Evolutionary conservation across 192 early-diverging fungal species (phyloP).

Genomic region (Coemansia sp.): DNA sequence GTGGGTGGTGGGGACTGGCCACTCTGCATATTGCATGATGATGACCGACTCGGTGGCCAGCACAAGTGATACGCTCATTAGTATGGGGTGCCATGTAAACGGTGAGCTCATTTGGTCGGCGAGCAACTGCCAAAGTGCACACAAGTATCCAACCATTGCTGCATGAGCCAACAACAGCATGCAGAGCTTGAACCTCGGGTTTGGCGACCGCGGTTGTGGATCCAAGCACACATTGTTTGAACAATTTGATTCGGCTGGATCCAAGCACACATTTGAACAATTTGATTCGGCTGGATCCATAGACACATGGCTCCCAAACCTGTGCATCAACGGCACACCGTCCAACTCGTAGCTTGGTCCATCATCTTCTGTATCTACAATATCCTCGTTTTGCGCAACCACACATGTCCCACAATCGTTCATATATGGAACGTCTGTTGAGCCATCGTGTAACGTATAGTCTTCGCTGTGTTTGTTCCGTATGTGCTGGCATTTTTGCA

Average conservation of each 20-base stretch:
- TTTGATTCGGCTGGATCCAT: not conserved
- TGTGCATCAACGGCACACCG: not conserved
- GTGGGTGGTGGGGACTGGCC: slow-evolving; percentile 6
- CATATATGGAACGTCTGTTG: not conserved
- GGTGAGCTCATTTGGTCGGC: not conserved
- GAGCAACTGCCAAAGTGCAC: not conserved
- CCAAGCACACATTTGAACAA: not conserved
- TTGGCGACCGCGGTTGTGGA: not conserved
- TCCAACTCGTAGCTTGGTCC: not conserved
- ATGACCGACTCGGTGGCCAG: slow-evolving; percentile 17
- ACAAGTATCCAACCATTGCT: slow-evolving; percentile 8
- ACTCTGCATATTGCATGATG: slow-evolving; percentile 17
- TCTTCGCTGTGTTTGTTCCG: not conserved
- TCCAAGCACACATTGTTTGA: not conserved
- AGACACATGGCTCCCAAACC: not conserved
- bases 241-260: not conserved
- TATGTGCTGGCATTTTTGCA: not conserved
- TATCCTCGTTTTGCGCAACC: not conserved
- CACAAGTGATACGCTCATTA: slow-evolving; percentile 30
- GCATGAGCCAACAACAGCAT: slow-evolving; percentile 12
- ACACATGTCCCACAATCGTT: not conserved
- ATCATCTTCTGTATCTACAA: too few relatives aligned
- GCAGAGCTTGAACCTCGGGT: not conserved
- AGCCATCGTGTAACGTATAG: too few relatives aligned
- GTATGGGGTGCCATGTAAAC: slow-evolving; percentile 28